These are phyloP conservation scores for Heliamphora exappendiculata DNA, from an alignment of 148 eudicot species.

Conservation along the genomic window DNA sequence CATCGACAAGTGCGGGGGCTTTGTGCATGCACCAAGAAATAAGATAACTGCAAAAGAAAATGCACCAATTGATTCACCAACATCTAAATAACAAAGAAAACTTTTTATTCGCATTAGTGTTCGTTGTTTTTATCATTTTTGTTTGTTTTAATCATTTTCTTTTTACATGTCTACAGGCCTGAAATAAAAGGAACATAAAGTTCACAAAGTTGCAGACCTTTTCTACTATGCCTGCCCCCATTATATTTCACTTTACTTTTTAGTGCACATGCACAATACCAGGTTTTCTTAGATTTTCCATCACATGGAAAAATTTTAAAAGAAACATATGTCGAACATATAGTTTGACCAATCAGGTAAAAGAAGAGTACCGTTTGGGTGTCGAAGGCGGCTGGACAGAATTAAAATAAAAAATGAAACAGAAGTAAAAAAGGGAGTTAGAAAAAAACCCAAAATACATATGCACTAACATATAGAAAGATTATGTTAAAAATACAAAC, in stretches of 20 bases:
- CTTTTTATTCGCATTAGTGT: background rate
- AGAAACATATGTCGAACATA: background rate
- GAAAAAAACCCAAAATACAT: conserved; percentile 2
- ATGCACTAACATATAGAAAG: background rate
- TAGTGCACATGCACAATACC: background rate
- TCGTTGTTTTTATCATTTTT: background rate
- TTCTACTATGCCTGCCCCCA: background rate
- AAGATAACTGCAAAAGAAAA: conserved; percentile 66
- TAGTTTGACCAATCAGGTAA: conserved; percentile 9
- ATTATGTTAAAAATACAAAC: background rate
- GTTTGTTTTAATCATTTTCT: background rate
- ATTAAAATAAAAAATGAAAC: conserved; percentile 4
- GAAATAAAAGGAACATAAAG: background rate
- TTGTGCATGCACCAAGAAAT: conserved; percentile 97
- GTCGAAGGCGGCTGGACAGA: conserved; percentile 86
- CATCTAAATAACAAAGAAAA: background rate
- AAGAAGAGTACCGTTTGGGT: conserved; percentile 83
- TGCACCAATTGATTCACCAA: conserved; percentile 4
- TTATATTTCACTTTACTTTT: background rate
- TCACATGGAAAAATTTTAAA: conserved; percentile 5
- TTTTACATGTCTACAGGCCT: background rate
- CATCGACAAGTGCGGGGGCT: conserved; percentile 90
- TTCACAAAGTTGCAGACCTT: background rate
- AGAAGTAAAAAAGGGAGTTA: conserved; percentile 26
- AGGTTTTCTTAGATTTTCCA: background rate